Base-by-base conservation (phyloP, 2,329 filamentous ascomycete genomes). In the Aspergillus flavus region DNA sequence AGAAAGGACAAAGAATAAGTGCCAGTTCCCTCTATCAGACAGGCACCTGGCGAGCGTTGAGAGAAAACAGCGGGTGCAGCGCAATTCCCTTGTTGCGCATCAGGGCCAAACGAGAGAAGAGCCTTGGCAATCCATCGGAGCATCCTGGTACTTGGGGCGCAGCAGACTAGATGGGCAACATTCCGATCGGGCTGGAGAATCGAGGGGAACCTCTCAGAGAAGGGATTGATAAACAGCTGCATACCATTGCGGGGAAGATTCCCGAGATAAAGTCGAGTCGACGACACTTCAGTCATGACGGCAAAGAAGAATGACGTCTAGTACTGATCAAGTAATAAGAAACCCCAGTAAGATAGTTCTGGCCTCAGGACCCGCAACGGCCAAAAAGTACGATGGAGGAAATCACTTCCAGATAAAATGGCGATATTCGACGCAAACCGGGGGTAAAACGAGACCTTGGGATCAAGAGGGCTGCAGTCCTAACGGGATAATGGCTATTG, bases 231-330 rank as follows among this genome's bases (percentile, higher is more conserved):
- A 70, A 71, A 73, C 69, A 72, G 71, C 73, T 75, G 76, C 90
- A 84, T 89, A 97, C 94, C 93, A 85, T 92, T 93, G 81, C 93
- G 92, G 81, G 95, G 94, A 80, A 99, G 90, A 84, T 98, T 98
- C 82, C 94, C 94, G 83, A 98, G 85, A 84, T 98, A 99, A 72
- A 98, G 91, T 83, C 95, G 89, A 77, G 94, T 98, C 71, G 91
- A 91, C 68, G 93, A 97, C 71, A 97, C 94, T 83, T 97, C 93
- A 75, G 88, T 90, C 87, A 93, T 93, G 72, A 70, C 67, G 73
- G 61, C 65, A 67, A 43, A 41, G 45, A 59, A 54, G 46, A 41
- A 46, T 57, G 50, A 23, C 14, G 21, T 53, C 57, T 50, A 58
- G 39, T 41, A 59, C 30, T 34, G 26, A 48, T 48, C 45, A 46